phyloP scores from a whole-genome alignment of 495 filamentous ascomycete genomes.

The Diplogelasinospora grovesii region DNA sequence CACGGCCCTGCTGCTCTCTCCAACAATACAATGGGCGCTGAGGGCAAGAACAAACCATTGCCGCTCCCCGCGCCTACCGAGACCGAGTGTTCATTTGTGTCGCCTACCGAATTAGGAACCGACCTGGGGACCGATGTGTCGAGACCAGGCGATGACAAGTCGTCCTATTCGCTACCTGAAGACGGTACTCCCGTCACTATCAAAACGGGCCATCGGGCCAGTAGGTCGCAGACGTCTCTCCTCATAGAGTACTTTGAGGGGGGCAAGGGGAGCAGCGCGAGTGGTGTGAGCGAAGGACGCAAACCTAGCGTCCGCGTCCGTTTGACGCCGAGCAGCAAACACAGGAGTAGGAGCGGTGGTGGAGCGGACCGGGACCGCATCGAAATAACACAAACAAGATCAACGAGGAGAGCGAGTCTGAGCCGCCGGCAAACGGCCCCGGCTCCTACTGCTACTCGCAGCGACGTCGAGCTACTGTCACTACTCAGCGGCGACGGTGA shows the following conservation, averaged over 20 bases:
- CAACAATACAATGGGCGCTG: slow-evolving; percentile 59
- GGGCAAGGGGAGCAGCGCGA: slow-evolving; percentile 52
- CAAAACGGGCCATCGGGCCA: slow-evolving; percentile 58
- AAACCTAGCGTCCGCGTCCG: slow-evolving; percentile 92
- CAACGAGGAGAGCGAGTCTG: slow-evolving; percentile 46
- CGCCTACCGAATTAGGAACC: slow-evolving; percentile 52
- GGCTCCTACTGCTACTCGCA: slow-evolving; percentile 48
- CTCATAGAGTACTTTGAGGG: slow-evolving; percentile 98
- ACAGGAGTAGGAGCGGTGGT: slow-evolving; percentile 51
- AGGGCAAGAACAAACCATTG: slow-evolving; percentile 51
- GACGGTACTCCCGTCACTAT: slow-evolving; percentile 94
- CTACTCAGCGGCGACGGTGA: slow-evolving; percentile 46
- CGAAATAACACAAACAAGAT: slow-evolving; percentile 70
- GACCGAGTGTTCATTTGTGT: slow-evolving; percentile 55
- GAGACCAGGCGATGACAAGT: slow-evolving; percentile 63
- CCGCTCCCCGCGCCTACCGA: slow-evolving; percentile 74
- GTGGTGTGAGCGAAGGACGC: slow-evolving; percentile 46
- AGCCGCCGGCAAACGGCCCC: slow-evolving; percentile 54
- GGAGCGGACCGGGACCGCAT: slow-evolving; percentile 48
- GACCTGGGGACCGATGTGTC: slow-evolving; percentile 69
- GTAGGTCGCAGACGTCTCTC: slow-evolving; percentile 80
- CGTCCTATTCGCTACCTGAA: slow-evolving; percentile 82
- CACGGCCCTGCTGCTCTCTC: slow-evolving; percentile 12
- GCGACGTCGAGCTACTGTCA: slow-evolving; percentile 31
- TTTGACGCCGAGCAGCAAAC: slow-evolving; percentile 67